Base-by-base conservation (phyloP, 179 eudicot genomes). In the Actinidia polygama region DNA sequence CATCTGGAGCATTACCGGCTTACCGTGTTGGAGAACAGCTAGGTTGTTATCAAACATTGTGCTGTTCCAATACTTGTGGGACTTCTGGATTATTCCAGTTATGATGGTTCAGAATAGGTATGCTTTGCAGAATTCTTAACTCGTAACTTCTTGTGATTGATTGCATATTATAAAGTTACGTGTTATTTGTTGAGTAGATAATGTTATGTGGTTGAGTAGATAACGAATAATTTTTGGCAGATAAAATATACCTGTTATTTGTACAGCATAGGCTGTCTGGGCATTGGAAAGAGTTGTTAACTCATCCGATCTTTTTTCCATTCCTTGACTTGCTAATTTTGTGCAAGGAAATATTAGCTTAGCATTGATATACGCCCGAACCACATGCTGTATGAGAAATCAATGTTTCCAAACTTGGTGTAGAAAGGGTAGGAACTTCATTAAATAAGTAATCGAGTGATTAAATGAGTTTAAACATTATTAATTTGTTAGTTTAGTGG, bases 61-160 rank as follows among this genome's bases (percentile, higher is more conserved):
- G 97, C 96, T 82, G 95, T 94, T 73, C 98, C 98, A 23, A 87
- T 94, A 83, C 92, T 94, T 83, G 94, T 90, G 80, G 90, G 93
- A 90, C 97, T 95, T 83, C 97, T 95, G 78, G 88, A 86, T 83
- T 95, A 97, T 63, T 91, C 97, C 11, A 93, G 95, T 83, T 95
- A 94, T 87, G 98, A 95, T 87, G 97, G 94, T 68, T 93, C 96
- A 63, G 98, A 95, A 82, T 97, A 95, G 97, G 98, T 95, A 88
- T 21, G 36, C 44, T 4, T 50, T 73, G 4, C 15, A 68, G 74
- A 61, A 44, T 46, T 3, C 5, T 50, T 50, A 66, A 66, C 54
- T 40, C 23, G 46, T 59, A n/a, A 14, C 5, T n/a, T 19, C 26
- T 19, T 36, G 14, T 57, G 58, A 47, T 73, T 75, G 61, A 26